These are phyloP conservation scores for Daphne laureola DNA, from an alignment of 441 rosid species.

Conservation along the genomic window DNA sequence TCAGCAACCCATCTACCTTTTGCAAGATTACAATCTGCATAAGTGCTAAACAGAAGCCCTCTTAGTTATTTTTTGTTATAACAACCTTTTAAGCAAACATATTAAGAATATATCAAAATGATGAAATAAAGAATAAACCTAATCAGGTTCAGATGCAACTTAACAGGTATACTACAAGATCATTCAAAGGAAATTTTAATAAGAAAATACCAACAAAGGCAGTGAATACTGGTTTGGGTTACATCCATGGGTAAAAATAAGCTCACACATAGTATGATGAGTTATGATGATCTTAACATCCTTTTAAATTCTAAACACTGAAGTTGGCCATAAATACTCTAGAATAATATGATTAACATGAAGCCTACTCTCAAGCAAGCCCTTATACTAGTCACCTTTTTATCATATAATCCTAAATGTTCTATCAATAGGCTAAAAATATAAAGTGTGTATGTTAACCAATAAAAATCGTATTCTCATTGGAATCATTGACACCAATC, in stretches of 20 bases:
- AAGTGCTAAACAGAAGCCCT: constrained; percentile 7
- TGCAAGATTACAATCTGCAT: constrained; percentile 72
- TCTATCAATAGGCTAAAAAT: no score
- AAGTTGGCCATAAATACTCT: not conserved
- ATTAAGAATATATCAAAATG: not conserved
- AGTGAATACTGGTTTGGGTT: not conserved
- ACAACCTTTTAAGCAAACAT: not conserved
- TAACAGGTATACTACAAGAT: not conserved
- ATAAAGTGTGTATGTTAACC: no score
- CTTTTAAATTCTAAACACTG: not conserved
- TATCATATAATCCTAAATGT: no score
- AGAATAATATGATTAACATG: no score
- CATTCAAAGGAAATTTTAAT: not conserved
- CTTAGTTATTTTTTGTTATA: not conserved
- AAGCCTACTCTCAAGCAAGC: no score
- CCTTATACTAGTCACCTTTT: no score
- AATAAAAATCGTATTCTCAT: no score
- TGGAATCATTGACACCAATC: no score
- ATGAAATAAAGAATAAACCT: not conserved
- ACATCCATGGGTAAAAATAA: not conserved
- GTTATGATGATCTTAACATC: not conserved
- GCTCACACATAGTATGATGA: not conserved
- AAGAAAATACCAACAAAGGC: not conserved
- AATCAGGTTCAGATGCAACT: constrained; percentile 6
- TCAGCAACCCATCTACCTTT: constrained; percentile 78